These are phyloP conservation scores for Posidonia oceanica DNA, from an alignment of 116 monocot genomes.

Conservation along the genomic window DNA sequence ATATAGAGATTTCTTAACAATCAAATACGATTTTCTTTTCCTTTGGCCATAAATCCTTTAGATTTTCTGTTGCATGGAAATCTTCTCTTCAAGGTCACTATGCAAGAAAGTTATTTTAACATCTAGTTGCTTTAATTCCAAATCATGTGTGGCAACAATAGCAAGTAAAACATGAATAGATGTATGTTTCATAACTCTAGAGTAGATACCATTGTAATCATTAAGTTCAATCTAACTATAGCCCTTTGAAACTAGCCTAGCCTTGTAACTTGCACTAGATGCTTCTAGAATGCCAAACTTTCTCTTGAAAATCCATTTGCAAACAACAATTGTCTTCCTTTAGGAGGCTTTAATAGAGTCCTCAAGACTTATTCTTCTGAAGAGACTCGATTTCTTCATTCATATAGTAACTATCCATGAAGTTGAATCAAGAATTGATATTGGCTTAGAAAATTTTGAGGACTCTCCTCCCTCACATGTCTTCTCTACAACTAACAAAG, in stretches of 20 bases:
- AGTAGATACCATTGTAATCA: too few species aligned
- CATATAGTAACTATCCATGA: too few species aligned
- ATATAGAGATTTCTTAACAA: background rate
- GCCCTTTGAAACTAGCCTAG: background rate
- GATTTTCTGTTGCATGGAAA: background rate
- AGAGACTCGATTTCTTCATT: background rate
- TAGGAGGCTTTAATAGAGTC: background rate
- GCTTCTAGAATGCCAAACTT: background rate
- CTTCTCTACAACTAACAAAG: too few species aligned
- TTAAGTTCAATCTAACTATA: too few species aligned
- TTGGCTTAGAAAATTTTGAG: too few species aligned
- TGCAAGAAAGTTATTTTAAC: background rate
- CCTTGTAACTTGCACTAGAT: background rate
- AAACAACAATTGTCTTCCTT: background rate
- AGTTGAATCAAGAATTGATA: too few species aligned
- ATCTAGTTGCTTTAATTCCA: background rate
- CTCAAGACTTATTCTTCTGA: background rate
- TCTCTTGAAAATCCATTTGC: background rate
- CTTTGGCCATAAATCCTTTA: too few species aligned
- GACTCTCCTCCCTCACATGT: too few species aligned
- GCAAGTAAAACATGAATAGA: background rate
- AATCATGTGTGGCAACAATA: background rate
- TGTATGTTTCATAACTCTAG: background rate
- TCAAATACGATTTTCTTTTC: background rate
- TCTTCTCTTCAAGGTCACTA: background rate